Conservation (phyloP, 768 basidiomycete species). For the Termitomyces bulborhizus region DNA sequence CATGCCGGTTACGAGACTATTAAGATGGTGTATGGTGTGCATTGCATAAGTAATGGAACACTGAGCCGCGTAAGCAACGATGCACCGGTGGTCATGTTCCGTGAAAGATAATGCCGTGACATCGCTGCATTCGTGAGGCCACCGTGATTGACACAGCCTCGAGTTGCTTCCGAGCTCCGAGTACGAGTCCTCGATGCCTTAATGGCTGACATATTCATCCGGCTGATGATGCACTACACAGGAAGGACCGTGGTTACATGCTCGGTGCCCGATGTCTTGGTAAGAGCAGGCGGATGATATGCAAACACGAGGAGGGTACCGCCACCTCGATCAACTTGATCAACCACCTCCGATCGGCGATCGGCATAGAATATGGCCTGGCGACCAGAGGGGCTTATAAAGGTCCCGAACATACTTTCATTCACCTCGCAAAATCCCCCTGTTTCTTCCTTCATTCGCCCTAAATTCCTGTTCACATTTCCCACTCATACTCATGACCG, state of each 20-base stretch:
- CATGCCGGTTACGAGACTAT: no score
- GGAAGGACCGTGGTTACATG: neutral
- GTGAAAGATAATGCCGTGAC: neutral
- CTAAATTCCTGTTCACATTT: neutral
- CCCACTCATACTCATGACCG: constrained; percentile 14
- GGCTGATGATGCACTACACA: neutral
- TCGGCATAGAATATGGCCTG: constrained; percentile 10
- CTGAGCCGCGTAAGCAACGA: no score
- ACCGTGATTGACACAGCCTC: neutral
- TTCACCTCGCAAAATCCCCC: neutral
- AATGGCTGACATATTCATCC: neutral
- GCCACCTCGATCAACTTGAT: neutral
- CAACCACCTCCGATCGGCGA: neutral
- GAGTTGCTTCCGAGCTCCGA: neutral
- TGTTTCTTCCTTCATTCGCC: neutral
- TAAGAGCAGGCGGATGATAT: neutral
- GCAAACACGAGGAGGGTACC: neutral
- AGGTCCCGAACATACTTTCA: neutral
- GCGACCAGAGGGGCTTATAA: constrained; percentile 9
- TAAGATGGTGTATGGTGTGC: no score
- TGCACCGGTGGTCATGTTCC: no score
- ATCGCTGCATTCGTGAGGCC: neutral
- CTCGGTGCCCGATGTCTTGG: neutral
- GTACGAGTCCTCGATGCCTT: neutral
- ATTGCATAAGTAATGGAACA: no score